A percentile compares a stretch with the other conserved stretches of the same genome.
Conservation (phyloP, 2,329 filamentous ascomycete species). For the Ramularia endophylla region DNA sequence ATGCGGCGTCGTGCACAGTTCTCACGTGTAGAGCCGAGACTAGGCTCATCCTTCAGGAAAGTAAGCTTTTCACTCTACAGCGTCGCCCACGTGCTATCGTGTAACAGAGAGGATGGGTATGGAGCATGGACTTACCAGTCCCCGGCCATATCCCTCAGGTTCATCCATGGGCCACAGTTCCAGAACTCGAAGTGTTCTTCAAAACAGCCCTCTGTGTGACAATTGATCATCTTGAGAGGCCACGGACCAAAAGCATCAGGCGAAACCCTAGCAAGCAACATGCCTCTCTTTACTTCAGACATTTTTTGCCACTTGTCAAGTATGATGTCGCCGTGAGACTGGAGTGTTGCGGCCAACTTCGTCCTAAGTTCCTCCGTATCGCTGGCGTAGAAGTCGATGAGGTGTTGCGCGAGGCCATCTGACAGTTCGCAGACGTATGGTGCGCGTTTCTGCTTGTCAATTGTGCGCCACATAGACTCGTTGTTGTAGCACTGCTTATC, state of each 20-base stretch:
- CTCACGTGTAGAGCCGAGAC: background rate
- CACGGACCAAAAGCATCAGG: background rate
- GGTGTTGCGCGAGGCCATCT: constrained; percentile 2
- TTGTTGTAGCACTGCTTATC: background rate
- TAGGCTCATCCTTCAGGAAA: constrained; percentile 4
- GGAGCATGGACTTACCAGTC: constrained; percentile 1
- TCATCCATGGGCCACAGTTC: constrained; percentile 2
- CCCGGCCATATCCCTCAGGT: background rate
- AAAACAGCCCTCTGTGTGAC: background rate
- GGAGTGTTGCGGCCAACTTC: background rate
- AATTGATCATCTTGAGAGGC: background rate
- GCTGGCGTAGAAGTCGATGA: background rate
- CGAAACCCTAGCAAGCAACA: background rate
- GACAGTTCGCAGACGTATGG: constrained; percentile 2
- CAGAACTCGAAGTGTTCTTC: background rate
- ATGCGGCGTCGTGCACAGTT: background rate
- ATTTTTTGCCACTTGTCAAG: constrained; percentile 4
- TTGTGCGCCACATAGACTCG: background rate
- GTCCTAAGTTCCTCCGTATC: constrained; percentile 1
- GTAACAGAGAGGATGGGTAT: too few relatives aligned
- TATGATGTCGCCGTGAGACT: constrained; percentile 1
- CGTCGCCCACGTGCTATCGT: too few relatives aligned
- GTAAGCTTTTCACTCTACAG: too few relatives aligned
- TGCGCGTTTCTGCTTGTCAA: background rate
- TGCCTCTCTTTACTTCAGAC: constrained; percentile 2